Percentiles rank a stretch among this genome's conserved stretches.
phyloP scores from a whole-genome alignment of 2,329 filamentous ascomycete genomes.

The Amylocarpus encephaloides region DNA sequence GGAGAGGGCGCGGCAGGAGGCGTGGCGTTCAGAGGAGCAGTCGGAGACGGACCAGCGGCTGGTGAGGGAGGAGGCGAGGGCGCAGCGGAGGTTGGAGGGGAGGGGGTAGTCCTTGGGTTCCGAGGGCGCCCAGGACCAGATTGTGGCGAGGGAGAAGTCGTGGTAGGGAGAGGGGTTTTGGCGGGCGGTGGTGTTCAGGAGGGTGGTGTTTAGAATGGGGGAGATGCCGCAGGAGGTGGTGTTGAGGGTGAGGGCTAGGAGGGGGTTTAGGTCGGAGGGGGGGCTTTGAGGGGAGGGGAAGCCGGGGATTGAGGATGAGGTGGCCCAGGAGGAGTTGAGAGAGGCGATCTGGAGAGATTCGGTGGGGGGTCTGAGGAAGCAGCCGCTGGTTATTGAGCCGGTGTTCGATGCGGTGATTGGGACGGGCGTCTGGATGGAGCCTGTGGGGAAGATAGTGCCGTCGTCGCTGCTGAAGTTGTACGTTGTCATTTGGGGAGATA shows the following conservation, averaged over 20 bases:
- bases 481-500: constrained; percentile 49
- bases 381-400: constrained; percentile 43
- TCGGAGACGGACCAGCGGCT: constrained; percentile 54
- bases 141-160: constrained; percentile 40
- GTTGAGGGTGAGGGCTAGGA: constrained; percentile 34
- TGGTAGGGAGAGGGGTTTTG: constrained; percentile 42
- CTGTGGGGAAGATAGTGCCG: constrained; percentile 43
- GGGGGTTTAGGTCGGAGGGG: constrained; percentile 25
- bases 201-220: constrained; percentile 49
- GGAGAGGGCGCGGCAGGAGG: constrained; percentile 48
- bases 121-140: constrained; percentile 55
- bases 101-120: constrained; percentile 46
- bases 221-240: constrained; percentile 54
- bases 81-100: constrained; percentile 44
- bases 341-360: constrained; percentile 32
- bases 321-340: constrained; percentile 49
- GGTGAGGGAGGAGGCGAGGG: constrained; percentile 40
- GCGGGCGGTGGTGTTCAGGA: constrained; percentile 46
- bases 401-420: constrained; percentile 32
- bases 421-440: constrained; percentile 36
- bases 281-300: constrained; percentile 26
- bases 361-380: constrained; percentile 43
- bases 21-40: constrained; percentile 45
- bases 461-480: constrained; percentile 51
- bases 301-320: constrained; percentile 28